Conservation (phyloP, 139 green algal species). For the Pycnococcus provasolii region DNA sequence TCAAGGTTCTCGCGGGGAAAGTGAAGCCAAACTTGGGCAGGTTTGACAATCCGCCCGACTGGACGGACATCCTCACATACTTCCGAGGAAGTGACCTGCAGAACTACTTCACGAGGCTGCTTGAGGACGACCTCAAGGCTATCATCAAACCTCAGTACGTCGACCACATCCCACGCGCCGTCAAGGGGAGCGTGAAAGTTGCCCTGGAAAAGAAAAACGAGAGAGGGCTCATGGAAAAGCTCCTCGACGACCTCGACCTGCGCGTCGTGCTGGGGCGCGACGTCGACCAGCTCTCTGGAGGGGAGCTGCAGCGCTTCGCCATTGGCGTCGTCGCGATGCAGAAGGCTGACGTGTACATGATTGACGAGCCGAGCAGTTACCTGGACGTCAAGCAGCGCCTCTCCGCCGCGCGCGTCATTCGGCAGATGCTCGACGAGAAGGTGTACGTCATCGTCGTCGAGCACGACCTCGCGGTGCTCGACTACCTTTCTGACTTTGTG, state of each 20-base stretch:
- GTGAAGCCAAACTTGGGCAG: constrained; percentile 96
- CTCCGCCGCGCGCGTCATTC: constrained; percentile 49
- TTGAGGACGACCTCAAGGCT: constrained; percentile 94
- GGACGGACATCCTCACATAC: constrained; percentile 93
- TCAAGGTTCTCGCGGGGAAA: constrained; percentile 95
- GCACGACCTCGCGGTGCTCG: constrained; percentile 92
- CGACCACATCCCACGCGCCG: constrained; percentile 94
- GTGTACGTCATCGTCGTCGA: constrained; percentile 96
- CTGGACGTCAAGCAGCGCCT: constrained; percentile 93
- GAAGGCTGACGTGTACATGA: constrained; percentile 93
- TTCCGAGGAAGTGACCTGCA: constrained; percentile 95
- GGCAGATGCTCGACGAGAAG: constrained; percentile 27
- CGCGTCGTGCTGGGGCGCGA: constrained; percentile 82
- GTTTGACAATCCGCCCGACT: constrained; percentile 83
- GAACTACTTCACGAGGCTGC: constrained; percentile 95
- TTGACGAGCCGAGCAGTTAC: constrained; percentile 96
- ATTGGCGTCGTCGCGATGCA: constrained; percentile 86
- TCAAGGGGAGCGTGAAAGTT: constrained; percentile 77
- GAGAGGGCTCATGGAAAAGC: neutral
- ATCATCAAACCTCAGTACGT: constrained; percentile 90
- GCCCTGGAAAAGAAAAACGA: constrained; percentile 4
- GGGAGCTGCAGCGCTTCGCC: constrained; percentile 96
- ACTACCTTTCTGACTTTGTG: constrained; percentile 99
- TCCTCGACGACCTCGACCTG: constrained; percentile 45
- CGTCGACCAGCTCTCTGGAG: constrained; percentile 86